Conservation (phyloP, 805 yeast genomes). For the Schwanniomyces pseudopolymorphus region DNA sequence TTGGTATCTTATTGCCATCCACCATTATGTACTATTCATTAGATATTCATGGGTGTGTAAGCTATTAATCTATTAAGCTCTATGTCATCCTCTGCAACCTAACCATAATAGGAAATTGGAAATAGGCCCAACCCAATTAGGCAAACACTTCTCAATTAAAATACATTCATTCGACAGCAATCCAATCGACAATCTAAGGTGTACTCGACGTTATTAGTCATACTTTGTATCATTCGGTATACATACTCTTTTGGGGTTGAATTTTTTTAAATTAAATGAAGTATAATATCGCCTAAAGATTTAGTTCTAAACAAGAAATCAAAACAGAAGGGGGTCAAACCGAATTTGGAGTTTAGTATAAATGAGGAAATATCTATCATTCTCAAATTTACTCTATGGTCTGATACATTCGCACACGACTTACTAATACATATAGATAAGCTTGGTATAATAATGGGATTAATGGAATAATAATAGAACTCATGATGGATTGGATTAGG, state of each 20-base stretch:
- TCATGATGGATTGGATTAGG: no score
- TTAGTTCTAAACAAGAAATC: conserved; percentile 4
- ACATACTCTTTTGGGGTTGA: background rate
- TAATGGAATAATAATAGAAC: background rate
- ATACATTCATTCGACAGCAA: background rate
- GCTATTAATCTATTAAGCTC: background rate
- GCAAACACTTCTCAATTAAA: conserved; percentile 14
- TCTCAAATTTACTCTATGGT: conserved; percentile 4
- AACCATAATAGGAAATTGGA: conserved; percentile 24
- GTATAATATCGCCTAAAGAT: background rate
- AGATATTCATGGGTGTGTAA: background rate
- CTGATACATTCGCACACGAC: background rate
- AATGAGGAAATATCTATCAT: conserved; percentile 6
- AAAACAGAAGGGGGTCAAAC: conserved; percentile 11
- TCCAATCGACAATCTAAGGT: conserved; percentile 2
- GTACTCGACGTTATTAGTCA: background rate
- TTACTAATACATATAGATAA: background rate
- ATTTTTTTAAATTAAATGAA: background rate
- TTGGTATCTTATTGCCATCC: background rate
- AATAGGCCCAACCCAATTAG: conserved; percentile 19
- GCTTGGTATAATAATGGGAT: background rate
- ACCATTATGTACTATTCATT: background rate
- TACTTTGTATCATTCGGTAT: conserved; percentile 2
- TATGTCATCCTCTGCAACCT: conserved; percentile 17
- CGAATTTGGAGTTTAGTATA: conserved; percentile 10